A percentile compares a stretch with the other conserved stretches of the same genome.
Evolutionary conservation across 345 rosid genomes (phyloP).

Genomic region (Populus nigra): DNA sequence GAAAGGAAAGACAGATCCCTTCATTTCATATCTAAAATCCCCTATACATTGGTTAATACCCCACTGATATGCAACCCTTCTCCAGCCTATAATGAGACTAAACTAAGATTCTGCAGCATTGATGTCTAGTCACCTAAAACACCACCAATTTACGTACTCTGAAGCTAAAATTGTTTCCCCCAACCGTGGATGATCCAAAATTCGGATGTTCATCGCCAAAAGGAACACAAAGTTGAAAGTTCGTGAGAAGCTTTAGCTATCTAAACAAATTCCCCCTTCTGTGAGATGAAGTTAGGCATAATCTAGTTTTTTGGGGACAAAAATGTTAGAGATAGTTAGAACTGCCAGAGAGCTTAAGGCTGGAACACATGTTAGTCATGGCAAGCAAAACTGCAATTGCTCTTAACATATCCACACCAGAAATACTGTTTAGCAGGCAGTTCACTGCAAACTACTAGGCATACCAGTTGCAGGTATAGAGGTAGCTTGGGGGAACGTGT

Average conservation of each 20-base stretch:
- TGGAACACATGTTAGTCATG: constrained; percentile 55
- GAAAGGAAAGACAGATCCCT: not conserved
- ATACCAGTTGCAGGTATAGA: constrained; percentile 52
- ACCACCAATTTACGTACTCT: constrained; percentile 5
- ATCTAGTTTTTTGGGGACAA: constrained; percentile 17
- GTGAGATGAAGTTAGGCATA: constrained; percentile 12
- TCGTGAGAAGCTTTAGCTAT: constrained; percentile 10
- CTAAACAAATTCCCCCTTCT: constrained; percentile 14
- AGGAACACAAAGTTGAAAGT: constrained; percentile 4
- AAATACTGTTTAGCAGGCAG: constrained; percentile 13
- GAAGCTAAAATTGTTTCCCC: not conserved
- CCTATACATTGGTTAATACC: constrained; percentile 28
- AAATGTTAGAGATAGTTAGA: constrained; percentile 25
- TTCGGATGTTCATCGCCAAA: not conserved
- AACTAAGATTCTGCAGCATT: not conserved
- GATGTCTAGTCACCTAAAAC: not conserved
- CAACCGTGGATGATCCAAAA: constrained; percentile 4
- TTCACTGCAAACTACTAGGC: constrained; percentile 45
- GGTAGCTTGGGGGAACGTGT: constrained; percentile 40
- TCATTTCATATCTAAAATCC: constrained; percentile 23
- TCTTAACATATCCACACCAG: constrained; percentile 50
- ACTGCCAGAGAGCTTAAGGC: constrained; percentile 29
- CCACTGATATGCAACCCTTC: constrained; percentile 13
- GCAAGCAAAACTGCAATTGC: constrained; percentile 45
- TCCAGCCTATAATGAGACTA: not conserved